Evolutionary conservation across 306 rosid species (phyloP).

Genomic region (Dryas alaskensis): DNA sequence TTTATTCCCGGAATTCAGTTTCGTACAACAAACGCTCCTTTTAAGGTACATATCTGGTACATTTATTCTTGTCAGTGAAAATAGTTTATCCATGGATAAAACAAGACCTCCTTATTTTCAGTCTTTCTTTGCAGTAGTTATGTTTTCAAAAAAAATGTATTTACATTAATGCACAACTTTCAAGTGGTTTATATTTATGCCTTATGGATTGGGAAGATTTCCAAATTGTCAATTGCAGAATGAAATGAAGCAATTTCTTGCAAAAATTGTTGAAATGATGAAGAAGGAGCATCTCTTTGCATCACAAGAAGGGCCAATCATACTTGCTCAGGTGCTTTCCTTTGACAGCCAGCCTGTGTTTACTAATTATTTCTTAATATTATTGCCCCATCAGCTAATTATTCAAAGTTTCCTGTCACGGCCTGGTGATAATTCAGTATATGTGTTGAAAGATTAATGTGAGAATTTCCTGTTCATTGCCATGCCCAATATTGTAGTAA

Average conservation of each 20-base stretch:
- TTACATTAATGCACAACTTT: background rate
- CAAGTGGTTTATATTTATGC: background rate
- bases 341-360: background rate
- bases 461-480: too few relatives aligned
- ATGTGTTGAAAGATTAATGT: too few relatives aligned
- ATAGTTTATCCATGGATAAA: background rate
- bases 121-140: background rate
- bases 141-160: background rate
- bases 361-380: too few relatives aligned
- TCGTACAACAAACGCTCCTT: constrained; percentile 28
- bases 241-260: constrained; percentile 18
- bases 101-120: background rate
- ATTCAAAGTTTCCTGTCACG: too few relatives aligned
- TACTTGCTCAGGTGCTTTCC: constrained; percentile 26
- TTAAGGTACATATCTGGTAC: constrained; percentile 18
- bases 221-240: constrained; percentile 2
- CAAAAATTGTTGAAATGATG: constrained; percentile 27
- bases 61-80: background rate
- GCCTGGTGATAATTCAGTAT: too few relatives aligned
- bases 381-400: too few relatives aligned
- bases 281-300: constrained; percentile 29
- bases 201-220: background rate
- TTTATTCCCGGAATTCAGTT: constrained; percentile 31
- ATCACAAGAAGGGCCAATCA: constrained; percentile 33
- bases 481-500: background rate